Conservation (phyloP, 441 rosid species). For the Euphorbia corollata region DNA sequence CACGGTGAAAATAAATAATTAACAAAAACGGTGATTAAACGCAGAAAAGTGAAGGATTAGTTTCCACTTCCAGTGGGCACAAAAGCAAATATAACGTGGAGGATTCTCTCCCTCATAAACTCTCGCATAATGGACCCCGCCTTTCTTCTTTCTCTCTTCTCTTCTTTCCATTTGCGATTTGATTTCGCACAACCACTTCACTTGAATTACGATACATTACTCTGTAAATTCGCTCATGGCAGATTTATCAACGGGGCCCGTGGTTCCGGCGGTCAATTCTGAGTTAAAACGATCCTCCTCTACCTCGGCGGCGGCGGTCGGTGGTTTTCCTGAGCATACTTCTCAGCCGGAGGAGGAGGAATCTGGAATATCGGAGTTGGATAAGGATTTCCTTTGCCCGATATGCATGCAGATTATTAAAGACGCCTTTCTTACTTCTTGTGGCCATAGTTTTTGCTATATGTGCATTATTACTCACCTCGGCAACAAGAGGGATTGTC, state of each 20-base stretch:
- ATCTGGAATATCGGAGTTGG: constrained; percentile 40
- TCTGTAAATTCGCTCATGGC: constrained; percentile 33
- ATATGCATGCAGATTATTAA: constrained; percentile 95
- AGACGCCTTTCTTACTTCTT: constrained; percentile 85
- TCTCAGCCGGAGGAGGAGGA: constrained; percentile 26
- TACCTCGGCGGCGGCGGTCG: constrained; percentile 20
- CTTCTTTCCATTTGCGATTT: constrained; percentile 1
- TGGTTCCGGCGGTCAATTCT: constrained; percentile 73
- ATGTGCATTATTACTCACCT: constrained; percentile 95
- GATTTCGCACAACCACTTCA: neutral
- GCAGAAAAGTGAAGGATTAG: neutral
- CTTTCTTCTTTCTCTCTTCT: neutral
- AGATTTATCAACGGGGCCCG: constrained; percentile 58
- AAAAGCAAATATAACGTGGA: constrained; percentile 21
- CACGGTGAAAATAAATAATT: no score
- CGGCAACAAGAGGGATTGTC: constrained; percentile 87
- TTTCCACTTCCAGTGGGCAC: neutral
- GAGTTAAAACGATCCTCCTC: constrained; percentile 34
- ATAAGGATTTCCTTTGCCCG: constrained; percentile 82
- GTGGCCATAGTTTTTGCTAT: constrained; percentile 96
- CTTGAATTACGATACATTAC: neutral
- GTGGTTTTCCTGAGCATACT: constrained; percentile 26
- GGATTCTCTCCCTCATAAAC: constrained; percentile 21
- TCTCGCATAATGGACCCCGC: constrained; percentile 20
- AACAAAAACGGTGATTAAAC: neutral